These are phyloP conservation scores for Aspergillus pseudoglaucus DNA, from an alignment of 2,329 filamentous ascomycete genomes.

Conservation along the genomic window DNA sequence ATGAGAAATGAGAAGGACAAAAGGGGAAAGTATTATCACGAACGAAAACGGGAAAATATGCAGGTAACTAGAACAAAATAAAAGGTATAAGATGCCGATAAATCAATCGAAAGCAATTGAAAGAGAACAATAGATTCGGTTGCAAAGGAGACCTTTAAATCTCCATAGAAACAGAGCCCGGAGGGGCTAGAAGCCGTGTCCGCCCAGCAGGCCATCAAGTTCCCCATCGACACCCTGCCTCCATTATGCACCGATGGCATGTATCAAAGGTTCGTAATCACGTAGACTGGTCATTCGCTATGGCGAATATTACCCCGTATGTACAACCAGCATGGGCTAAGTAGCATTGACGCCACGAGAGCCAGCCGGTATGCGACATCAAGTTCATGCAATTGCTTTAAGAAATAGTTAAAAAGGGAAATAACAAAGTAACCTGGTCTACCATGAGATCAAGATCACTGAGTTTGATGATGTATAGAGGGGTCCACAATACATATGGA, in stretches of 20 bases:
- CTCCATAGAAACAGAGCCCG: background rate
- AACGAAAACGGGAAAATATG: slow-evolving; percentile 2
- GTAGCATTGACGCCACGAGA: background rate
- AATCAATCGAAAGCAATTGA: slow-evolving; percentile 1
- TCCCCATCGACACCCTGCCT: background rate
- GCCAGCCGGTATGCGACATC: background rate
- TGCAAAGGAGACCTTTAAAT: background rate
- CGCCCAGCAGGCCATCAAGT: background rate
- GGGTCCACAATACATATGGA: background rate
- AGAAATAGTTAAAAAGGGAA: background rate
- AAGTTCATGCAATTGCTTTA: background rate
- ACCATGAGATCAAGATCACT: background rate
- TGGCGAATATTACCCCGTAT: slow-evolving; percentile 1
- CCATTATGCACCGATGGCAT: background rate
- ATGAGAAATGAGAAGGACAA: background rate
- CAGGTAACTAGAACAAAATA: slow-evolving; percentile 1
- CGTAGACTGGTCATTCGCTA: background rate
- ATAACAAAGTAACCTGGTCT: background rate
- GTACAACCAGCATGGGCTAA: background rate
- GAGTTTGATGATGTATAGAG: background rate
- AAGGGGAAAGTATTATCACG: slow-evolving; percentile 1
- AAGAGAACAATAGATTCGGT: background rate
- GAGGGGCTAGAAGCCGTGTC: background rate
- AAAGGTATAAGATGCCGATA: slow-evolving; percentile 2
- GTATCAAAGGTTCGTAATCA: slow-evolving; percentile 2